Evolutionary conservation across 2,329 filamentous ascomycete species (phyloP).

Genomic region (Magnaporthiopsis rhizophila): DNA sequence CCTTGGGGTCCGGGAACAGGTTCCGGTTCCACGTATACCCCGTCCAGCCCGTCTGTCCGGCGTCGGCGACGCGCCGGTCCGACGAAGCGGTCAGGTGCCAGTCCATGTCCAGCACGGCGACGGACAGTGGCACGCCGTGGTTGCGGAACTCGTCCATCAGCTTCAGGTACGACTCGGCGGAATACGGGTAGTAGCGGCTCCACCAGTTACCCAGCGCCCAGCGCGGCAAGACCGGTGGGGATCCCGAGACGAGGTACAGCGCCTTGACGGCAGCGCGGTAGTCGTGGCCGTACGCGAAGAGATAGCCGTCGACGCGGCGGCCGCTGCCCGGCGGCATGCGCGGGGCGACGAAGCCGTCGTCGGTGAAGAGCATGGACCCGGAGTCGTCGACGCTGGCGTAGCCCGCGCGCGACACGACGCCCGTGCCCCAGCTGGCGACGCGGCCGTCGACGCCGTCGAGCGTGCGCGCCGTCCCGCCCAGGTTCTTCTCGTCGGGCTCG

Average conservation of each 20-base stretch:
- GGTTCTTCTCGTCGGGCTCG: conserved; percentile 22
- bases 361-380: conserved; percentile 47
- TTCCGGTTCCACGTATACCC: conserved; percentile 52
- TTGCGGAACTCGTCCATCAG: conserved; percentile 48
- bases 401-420: conserved; percentile 42
- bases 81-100: conserved; percentile 43
- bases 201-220: conserved; percentile 41
- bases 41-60: conserved; percentile 45
- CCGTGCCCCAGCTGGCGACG: conserved; percentile 34
- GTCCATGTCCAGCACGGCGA: conserved; percentile 58
- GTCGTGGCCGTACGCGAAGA: conserved; percentile 52
- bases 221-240: conserved; percentile 46
- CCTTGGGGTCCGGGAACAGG: conserved; percentile 47
- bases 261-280: conserved; percentile 45
- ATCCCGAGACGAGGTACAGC: conserved; percentile 47
- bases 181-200: conserved; percentile 54
- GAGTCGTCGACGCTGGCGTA: conserved; percentile 47
- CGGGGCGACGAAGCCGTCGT: conserved; percentile 41
- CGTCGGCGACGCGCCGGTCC: conserved; percentile 24
- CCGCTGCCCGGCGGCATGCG: conserved; percentile 29
- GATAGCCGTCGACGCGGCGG: conserved; percentile 49
- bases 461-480: conserved; percentile 35
- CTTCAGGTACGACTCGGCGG: conserved; percentile 43
- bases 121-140: conserved; percentile 45
- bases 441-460: conserved; percentile 46